Evolutionary conservation across 768 basidiomycete species (phyloP).

Genomic region (Lactifluus volemus): DNA sequence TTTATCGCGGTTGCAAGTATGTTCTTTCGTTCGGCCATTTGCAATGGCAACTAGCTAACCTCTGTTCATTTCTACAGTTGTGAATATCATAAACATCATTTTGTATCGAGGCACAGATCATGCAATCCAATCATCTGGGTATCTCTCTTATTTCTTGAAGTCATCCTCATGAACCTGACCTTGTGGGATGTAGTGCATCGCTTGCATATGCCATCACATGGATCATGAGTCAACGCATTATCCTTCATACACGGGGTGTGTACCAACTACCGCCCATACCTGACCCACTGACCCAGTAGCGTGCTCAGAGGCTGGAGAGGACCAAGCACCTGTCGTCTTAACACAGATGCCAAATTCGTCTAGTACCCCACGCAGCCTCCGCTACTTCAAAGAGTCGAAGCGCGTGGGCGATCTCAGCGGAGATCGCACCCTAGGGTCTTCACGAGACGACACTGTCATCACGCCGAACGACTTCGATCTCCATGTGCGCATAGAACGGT

Average conservation of each 20-base stretch:
- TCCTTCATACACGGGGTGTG: not conserved
- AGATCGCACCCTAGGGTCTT: not conserved
- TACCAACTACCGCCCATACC: not conserved
- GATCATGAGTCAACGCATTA: not conserved
- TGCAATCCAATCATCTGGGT: not conserved
- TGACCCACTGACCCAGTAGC: not conserved
- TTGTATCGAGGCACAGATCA: not conserved
- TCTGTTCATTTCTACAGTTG: not conserved
- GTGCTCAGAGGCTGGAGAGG: not conserved
- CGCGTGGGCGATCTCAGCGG: not conserved
- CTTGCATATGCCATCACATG: not conserved
- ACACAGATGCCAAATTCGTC: not conserved
- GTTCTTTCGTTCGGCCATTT: not conserved
- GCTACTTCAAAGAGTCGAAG: not conserved
- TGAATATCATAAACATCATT: not conserved
- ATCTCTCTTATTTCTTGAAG: not conserved
- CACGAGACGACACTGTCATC: not conserved
- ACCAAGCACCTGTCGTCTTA: not conserved
- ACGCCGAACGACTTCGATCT: conserved; percentile 14
- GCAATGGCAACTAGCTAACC: not conserved
- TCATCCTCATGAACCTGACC: not conserved
- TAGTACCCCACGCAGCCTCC: not conserved
- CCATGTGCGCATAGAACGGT: conserved; percentile 9
- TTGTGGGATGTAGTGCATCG: not conserved
- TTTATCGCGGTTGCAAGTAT: not conserved